These are phyloP conservation scores for Albizia julibrissin DNA, from an alignment of 306 rosid genomes.

Conservation along the genomic window DNA sequence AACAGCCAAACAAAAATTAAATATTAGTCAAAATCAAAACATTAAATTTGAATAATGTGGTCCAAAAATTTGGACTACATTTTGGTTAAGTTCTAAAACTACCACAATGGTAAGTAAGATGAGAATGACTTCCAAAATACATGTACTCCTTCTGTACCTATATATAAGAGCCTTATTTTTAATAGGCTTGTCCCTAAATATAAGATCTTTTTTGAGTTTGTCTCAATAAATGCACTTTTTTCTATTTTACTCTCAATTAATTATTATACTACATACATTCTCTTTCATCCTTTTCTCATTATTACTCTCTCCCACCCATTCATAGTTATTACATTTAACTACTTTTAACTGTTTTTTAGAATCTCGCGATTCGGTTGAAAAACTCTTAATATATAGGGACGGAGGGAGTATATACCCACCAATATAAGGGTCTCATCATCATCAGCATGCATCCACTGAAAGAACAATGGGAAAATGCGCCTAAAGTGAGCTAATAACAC, in stretches of 20 bases:
- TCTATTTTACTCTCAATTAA: no score
- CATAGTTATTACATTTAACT: no score
- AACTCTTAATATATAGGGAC: no score
- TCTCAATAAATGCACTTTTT: no score
- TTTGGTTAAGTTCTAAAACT: conserved; percentile 21
- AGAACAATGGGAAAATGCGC: conserved; percentile 84
- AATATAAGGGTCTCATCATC: conserved; percentile 78
- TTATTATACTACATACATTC: no score
- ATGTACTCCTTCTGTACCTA: not conserved
- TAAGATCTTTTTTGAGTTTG: no score
- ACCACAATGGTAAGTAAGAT: not conserved
- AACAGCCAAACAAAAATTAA: not conserved
- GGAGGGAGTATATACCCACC: conserved; percentile 48
- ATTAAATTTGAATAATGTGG: conserved; percentile 2
- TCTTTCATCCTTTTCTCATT: no score
- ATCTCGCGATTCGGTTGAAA: no score
- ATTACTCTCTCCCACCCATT: no score
- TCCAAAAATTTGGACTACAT: conserved; percentile 9
- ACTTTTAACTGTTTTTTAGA: no score
- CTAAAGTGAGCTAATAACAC: conserved; percentile 84
- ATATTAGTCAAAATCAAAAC: conserved; percentile 11
- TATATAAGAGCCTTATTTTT: no score
- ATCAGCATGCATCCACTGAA: conserved; percentile 89
- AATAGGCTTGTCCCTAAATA: no score
- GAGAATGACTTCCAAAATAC: not conserved